Evolutionary conservation across 805 yeast species (phyloP).

Genomic region (Helenozyma baotianmanensis): DNA sequence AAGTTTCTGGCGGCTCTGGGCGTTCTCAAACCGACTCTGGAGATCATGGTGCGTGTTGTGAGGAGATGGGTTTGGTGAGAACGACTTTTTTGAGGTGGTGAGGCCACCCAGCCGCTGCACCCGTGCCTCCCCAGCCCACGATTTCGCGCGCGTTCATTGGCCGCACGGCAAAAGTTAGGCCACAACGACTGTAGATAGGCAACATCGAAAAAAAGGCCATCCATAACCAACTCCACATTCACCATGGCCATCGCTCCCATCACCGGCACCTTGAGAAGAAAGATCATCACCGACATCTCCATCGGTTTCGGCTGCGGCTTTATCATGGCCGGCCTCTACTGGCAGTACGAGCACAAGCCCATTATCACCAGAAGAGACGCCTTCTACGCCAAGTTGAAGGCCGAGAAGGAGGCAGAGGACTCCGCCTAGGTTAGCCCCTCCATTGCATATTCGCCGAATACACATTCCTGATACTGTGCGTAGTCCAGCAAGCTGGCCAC

Average conservation of each 20-base stretch:
- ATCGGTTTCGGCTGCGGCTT: conserved; percentile 63
- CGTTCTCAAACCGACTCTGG: conserved; percentile 20
- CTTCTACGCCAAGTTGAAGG: conserved; percentile 75
- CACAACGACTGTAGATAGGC: conserved; percentile 9
- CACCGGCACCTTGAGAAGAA: conserved; percentile 76
- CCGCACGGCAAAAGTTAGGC: conserved; percentile 2
- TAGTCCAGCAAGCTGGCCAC: too few relatives aligned
- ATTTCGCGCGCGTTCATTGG: conserved; percentile 12
- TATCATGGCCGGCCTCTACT: conserved; percentile 56
- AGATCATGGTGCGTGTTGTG: conserved; percentile 16
- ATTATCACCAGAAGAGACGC: conserved; percentile 73
- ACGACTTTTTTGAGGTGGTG: not conserved
- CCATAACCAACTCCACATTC: conserved; percentile 6
- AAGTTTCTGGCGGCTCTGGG: conserved; percentile 33
- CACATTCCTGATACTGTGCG: not conserved
- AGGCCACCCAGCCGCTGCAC: not conserved
- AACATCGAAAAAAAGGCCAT: not conserved
- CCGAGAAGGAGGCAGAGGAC: conserved; percentile 62
- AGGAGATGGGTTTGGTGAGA: too few relatives aligned
- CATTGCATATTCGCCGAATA: conserved; percentile 2
- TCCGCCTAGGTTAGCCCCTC: conserved; percentile 15
- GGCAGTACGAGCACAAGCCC: conserved; percentile 87
- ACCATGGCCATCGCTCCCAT: conserved; percentile 81
- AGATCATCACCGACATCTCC: conserved; percentile 72
- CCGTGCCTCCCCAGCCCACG: not conserved